Conservation (phyloP, 495 filamentous ascomycete species). For the Umbilicaria muhlenbergii region DNA sequence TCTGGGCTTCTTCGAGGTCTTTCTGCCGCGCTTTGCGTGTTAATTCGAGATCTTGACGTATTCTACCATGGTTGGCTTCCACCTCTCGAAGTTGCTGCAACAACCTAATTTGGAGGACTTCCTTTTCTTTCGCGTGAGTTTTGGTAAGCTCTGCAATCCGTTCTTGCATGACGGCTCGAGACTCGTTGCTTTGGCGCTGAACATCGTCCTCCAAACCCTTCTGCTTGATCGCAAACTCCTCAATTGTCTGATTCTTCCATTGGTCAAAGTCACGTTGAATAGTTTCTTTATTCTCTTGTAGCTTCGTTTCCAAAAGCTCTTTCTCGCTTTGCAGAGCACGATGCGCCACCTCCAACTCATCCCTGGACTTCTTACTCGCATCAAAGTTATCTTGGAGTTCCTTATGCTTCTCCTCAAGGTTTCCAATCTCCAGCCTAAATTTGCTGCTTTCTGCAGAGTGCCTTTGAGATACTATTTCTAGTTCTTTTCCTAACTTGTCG, state of each 20-base stretch:
- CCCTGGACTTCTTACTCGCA: slow-evolving; percentile 24
- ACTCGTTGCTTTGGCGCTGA: slow-evolving; percentile 1
- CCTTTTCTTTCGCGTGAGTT: slow-evolving; percentile 7
- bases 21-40: slow-evolving; percentile 6
- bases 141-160: neutral
- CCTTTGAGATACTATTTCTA: slow-evolving; percentile 24
- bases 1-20: slow-evolving; percentile 8
- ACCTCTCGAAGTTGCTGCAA: slow-evolving; percentile 5
- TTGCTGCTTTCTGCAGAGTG: slow-evolving; percentile 33
- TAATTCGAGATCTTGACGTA: slow-evolving; percentile 5
- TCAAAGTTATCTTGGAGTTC: slow-evolving; percentile 30
- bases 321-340: slow-evolving; percentile 19
- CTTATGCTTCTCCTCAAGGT: slow-evolving; percentile 38
- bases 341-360: slow-evolving; percentile 29
- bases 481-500: slow-evolving; percentile 33
- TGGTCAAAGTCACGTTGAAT: slow-evolving; percentile 11
- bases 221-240: slow-evolving; percentile 12
- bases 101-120: slow-evolving; percentile 3
- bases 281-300: slow-evolving; percentile 8
- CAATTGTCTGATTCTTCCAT: slow-evolving; percentile 11
- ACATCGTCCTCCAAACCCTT: slow-evolving; percentile 13
- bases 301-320: slow-evolving; percentile 9
- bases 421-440: slow-evolving; percentile 38
- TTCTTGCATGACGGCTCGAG: neutral
- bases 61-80: slow-evolving; percentile 6